These are phyloP conservation scores for Dioszegia aurantiaca DNA, from an alignment of 768 basidiomycete genomes.

Conservation along the genomic window DNA sequence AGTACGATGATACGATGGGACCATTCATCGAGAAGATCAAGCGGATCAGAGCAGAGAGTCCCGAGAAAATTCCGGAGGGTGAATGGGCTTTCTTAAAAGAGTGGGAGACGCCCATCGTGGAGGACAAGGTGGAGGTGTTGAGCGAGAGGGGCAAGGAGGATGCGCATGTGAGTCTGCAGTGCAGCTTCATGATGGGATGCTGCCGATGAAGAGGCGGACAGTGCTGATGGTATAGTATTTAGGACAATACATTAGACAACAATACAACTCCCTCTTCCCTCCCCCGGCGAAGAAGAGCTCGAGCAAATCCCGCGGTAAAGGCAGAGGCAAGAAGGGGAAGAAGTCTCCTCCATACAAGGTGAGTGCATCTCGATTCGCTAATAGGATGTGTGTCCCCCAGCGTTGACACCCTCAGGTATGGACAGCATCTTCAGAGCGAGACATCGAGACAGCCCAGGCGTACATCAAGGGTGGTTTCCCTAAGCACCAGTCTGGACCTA, in stretches of 20 bases:
- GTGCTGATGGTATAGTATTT: conserved; percentile 18
- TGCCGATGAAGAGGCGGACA: neutral
- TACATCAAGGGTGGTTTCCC: conserved; percentile 54
- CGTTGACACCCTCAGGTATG: no score
- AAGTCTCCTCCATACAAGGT: conserved; percentile 38
- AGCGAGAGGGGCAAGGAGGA: conserved; percentile 50
- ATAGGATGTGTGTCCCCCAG: no score
- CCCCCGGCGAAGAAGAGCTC: conserved; percentile 22
- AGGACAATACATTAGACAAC: conserved; percentile 46
- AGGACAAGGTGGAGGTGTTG: conserved; percentile 51
- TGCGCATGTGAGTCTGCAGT: conserved; percentile 37
- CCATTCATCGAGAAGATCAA: conserved; percentile 52
- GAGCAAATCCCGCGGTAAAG: conserved; percentile 10
- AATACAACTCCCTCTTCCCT: conserved; percentile 43
- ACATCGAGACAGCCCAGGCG: conserved; percentile 51
- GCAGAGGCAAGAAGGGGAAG: conserved; percentile 22
- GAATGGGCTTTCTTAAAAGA: conserved; percentile 48
- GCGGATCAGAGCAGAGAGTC: conserved; percentile 20
- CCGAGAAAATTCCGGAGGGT: conserved; percentile 27
- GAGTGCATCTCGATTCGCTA: conserved; percentile 2
- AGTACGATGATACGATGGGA: conserved; percentile 51
- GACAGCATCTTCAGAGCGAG: conserved; percentile 51
- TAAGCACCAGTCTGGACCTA: conserved; percentile 49
- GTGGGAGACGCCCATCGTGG: conserved; percentile 50
- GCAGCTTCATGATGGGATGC: no score